phyloP scores from a whole-genome alignment of 305 asterid species.

The Fraxinus dipetala region DNA sequence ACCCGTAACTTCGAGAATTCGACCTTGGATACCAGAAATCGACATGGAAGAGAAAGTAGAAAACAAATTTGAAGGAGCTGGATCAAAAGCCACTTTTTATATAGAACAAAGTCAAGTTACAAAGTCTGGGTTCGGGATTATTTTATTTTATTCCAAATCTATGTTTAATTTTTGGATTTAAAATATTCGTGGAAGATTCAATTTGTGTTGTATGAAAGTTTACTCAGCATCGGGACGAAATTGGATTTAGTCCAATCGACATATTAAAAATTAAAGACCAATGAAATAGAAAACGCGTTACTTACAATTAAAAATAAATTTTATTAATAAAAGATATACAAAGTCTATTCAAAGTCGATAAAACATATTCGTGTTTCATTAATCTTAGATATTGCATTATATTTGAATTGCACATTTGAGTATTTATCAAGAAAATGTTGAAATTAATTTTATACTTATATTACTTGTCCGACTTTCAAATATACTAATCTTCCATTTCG shows the following conservation, averaged over 20 bases:
- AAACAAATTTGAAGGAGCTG: background rate
- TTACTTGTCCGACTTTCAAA: too few species aligned
- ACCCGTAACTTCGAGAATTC: conserved; percentile 49
- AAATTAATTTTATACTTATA: too few species aligned
- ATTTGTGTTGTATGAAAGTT: background rate
- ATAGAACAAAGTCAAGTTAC: background rate
- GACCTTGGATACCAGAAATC: conserved; percentile 50
- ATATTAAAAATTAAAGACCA: too few species aligned
- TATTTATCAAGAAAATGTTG: too few species aligned
- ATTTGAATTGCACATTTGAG: too few species aligned
- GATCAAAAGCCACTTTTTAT: background rate
- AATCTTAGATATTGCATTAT: background rate
- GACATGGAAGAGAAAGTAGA: conserved; percentile 30
- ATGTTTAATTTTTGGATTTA: background rate
- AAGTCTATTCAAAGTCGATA: background rate
- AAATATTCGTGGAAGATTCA: background rate
- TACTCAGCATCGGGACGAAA: background rate
- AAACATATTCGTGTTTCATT: background rate
- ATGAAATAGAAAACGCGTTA: background rate
- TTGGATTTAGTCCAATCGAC: background rate
- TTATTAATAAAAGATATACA: background rate
- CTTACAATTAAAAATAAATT: background rate
- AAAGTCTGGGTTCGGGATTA: background rate
- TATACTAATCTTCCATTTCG: too few species aligned
- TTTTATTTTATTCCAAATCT: background rate